Conservation (phyloP, 2,329 filamentous ascomycete genomes). For the Purpureocillium takamizusanense region DNA sequence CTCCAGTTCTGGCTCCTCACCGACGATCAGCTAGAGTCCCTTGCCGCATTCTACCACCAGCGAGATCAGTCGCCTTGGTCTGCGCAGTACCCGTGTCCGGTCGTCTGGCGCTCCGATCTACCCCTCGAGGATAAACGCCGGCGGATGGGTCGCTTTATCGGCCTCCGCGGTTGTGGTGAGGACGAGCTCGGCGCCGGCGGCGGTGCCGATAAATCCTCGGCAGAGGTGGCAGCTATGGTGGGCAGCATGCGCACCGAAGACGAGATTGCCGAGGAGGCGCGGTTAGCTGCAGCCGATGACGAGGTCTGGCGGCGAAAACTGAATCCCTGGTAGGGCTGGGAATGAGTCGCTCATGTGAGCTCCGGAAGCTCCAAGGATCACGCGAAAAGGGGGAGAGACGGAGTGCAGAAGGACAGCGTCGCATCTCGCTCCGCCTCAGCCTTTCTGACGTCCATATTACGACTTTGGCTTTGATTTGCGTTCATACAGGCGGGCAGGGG, state of each 20-base stretch:
- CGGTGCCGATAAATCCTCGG: neutral
- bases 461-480: neutral
- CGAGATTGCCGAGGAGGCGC: slow-evolving; percentile 35
- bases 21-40: slow-evolving; percentile 57
- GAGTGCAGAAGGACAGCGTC: too few species aligned
- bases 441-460: neutral
- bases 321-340: slow-evolving; percentile 15
- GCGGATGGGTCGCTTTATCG: slow-evolving; percentile 66
- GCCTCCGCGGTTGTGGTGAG: slow-evolving; percentile 48
- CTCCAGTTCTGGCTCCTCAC: slow-evolving; percentile 69
- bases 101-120: slow-evolving; percentile 49
- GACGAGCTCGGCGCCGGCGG: slow-evolving; percentile 11
- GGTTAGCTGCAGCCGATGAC: slow-evolving; percentile 32
- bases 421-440: too few species aligned
- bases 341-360: neutral
- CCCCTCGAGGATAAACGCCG: slow-evolving; percentile 59
- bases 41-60: slow-evolving; percentile 69
- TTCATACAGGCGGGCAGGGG: neutral
- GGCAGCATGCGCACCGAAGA: slow-evolving; percentile 32
- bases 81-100: slow-evolving; percentile 56
- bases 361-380: too few species aligned
- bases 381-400: too few species aligned
- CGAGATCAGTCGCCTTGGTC: slow-evolving; percentile 46
- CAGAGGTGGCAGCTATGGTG: slow-evolving; percentile 2
- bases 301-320: slow-evolving; percentile 39